phyloP scores from a whole-genome alignment of 495 filamentous ascomycete genomes.

The Tuber magnatum region DNA sequence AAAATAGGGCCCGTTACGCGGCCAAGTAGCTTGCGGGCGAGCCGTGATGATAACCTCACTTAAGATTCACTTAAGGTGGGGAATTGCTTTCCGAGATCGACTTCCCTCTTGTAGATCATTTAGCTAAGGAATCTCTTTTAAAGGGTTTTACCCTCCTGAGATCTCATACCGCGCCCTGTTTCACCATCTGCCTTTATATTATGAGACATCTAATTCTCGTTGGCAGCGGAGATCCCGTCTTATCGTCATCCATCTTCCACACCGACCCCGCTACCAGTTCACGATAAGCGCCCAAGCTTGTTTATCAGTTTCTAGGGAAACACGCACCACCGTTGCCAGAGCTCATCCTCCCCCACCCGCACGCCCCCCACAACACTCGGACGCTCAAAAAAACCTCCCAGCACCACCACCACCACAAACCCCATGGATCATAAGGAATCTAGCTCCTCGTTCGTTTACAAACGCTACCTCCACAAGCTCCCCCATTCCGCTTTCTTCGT shows the following conservation, averaged over 20 bases:
- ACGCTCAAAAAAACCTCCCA: not conserved
- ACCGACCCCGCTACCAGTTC: not conserved
- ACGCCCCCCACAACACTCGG: not conserved
- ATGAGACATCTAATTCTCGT: not conserved
- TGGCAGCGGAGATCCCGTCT: not conserved
- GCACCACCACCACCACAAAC: not conserved
- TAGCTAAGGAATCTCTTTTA: not conserved
- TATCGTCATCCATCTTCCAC: not conserved
- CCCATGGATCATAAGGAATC: not conserved
- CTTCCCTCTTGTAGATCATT: not conserved
- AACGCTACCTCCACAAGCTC: conserved; percentile 24
- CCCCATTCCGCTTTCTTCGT: conserved; percentile 21
- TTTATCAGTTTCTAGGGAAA: not conserved
- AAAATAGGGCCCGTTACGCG: not conserved
- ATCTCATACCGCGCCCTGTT: not conserved
- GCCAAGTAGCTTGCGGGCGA: not conserved
- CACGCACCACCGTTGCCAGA: not conserved
- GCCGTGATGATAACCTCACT: not conserved
- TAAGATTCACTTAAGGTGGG: not conserved
- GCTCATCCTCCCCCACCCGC: not conserved
- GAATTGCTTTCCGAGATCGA: not conserved
- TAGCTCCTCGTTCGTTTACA: conserved; percentile 9
- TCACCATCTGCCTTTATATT: not conserved
- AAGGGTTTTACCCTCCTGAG: not conserved
- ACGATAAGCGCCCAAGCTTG: not conserved